Conservation (phyloP, 2,329 filamentous ascomycete genomes). For the Didymella keratinophila region DNA sequence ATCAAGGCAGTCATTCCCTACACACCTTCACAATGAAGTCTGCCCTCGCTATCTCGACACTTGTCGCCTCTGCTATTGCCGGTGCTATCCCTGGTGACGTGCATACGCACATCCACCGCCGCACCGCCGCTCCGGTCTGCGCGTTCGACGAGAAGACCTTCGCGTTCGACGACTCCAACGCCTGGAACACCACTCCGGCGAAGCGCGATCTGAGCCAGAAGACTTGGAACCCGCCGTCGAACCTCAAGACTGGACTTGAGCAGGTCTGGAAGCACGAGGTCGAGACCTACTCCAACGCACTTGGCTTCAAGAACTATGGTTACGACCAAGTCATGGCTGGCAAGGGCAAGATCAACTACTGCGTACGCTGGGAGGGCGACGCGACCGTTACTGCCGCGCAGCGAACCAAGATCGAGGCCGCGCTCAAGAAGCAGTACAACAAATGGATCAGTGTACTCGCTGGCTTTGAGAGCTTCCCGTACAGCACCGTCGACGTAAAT, state of each 20-base stretch:
- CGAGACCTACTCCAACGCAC: slow-evolving; percentile 29
- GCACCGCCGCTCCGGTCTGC: slow-evolving; percentile 27
- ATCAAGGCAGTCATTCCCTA: neutral
- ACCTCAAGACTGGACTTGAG: slow-evolving; percentile 34
- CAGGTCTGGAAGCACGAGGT: slow-evolving; percentile 39
- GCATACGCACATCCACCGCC: slow-evolving; percentile 23
- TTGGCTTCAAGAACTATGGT: slow-evolving; percentile 44
- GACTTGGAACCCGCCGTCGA: slow-evolving; percentile 38
- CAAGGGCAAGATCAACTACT: slow-evolving; percentile 52
- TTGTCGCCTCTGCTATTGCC: slow-evolving; percentile 24
- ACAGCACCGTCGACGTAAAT: slow-evolving; percentile 50
- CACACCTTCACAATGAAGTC: slow-evolving; percentile 28
- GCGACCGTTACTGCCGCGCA: slow-evolving; percentile 50
- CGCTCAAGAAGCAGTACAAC: slow-evolving; percentile 49
- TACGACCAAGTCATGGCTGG: slow-evolving; percentile 42
- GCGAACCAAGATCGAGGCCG: slow-evolving; percentile 49
- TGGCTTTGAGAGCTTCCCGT: slow-evolving; percentile 57
- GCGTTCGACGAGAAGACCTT: slow-evolving; percentile 27
- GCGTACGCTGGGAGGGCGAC: slow-evolving; percentile 57
- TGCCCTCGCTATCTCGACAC: slow-evolving; percentile 28
- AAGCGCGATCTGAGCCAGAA: slow-evolving; percentile 31
- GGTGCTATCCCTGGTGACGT: slow-evolving; percentile 23
- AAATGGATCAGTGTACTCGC: slow-evolving; percentile 56
- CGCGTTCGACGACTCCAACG: slow-evolving; percentile 23
- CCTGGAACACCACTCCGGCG: slow-evolving; percentile 21